Evolutionary conservation across 208 protist genomes (phyloP).

Genomic region (Leptomonas pyrrhocoris): DNA sequence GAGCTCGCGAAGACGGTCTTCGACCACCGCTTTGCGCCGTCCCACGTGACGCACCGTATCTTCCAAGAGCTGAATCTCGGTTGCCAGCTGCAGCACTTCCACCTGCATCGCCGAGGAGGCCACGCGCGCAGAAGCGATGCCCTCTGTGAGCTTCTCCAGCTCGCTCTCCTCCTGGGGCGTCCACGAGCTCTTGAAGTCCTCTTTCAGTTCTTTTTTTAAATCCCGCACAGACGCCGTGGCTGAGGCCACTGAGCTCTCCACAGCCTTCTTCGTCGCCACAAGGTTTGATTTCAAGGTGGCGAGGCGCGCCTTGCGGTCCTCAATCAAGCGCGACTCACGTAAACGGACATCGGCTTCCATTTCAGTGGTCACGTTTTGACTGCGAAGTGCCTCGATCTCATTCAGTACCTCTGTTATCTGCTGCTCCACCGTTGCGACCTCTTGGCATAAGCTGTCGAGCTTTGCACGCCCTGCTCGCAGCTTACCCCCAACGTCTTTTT

Average conservation of each 20-base stretch:
- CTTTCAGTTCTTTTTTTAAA: constrained; percentile 53
- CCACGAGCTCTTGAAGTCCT: constrained; percentile 74
- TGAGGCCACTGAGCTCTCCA: constrained; percentile 54
- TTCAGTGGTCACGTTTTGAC: constrained; percentile 53
- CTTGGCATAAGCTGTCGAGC: constrained; percentile 66
- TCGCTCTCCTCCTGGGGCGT: constrained; percentile 60
- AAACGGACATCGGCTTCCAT: constrained; percentile 45
- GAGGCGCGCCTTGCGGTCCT: constrained; percentile 44
- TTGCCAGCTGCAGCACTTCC: constrained; percentile 54
- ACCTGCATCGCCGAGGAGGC: constrained; percentile 47
- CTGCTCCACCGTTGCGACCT: constrained; percentile 76
- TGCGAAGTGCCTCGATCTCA: constrained; percentile 67
- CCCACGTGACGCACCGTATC: constrained; percentile 68
- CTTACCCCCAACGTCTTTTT: constrained; percentile 41
- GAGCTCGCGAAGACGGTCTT: constrained; percentile 68
- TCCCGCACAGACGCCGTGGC: constrained; percentile 32
- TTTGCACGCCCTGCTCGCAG: constrained; percentile 35
- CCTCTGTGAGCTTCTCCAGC: constrained; percentile 64
- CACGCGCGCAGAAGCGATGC: constrained; percentile 42
- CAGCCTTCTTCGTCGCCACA: constrained; percentile 31
- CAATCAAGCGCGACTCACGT: constrained; percentile 41
- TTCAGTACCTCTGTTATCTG: constrained; percentile 79
- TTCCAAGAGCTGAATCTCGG: constrained; percentile 73
- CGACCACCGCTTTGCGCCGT: constrained; percentile 53
- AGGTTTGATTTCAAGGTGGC: constrained; percentile 59